Evolutionary conservation across 139 green algal genomes (phyloP).

Genomic region (Coccomyxa sp.): DNA sequence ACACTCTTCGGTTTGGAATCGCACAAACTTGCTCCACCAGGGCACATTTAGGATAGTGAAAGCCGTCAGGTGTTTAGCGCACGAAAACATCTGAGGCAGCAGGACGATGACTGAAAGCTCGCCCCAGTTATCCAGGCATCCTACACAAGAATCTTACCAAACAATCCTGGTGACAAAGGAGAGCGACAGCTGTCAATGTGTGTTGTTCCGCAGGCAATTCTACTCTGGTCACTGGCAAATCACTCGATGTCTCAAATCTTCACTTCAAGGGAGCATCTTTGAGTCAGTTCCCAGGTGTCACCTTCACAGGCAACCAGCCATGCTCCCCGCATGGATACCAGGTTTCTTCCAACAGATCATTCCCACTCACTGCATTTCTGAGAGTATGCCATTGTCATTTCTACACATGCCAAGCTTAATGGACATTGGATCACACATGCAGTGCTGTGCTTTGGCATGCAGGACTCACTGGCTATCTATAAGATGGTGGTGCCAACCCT

Average conservation of each 20-base stretch:
- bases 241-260: no score
- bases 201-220: not conserved
- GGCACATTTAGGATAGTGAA: no score
- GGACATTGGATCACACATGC: not conserved
- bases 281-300: not conserved
- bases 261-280: not conserved
- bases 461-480: not conserved
- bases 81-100: no score
- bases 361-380: not conserved
- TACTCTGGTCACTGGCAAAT: not conserved
- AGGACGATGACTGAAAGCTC: not conserved
- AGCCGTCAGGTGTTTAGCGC: no score
- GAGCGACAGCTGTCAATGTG: not conserved
- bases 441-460: not conserved
- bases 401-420: not conserved
- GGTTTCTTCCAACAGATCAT: not conserved
- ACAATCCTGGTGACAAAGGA: not conserved
- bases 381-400: not conserved
- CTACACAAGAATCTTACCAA: not conserved
- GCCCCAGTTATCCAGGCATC: not conserved
- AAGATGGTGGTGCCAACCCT: not conserved
- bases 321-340: not conserved
- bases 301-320: not conserved
- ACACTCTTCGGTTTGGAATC: no score
- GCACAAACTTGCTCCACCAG: no score